Evolutionary conservation across 345 rosid genomes (phyloP).

Genomic region (Brassica juncea): DNA sequence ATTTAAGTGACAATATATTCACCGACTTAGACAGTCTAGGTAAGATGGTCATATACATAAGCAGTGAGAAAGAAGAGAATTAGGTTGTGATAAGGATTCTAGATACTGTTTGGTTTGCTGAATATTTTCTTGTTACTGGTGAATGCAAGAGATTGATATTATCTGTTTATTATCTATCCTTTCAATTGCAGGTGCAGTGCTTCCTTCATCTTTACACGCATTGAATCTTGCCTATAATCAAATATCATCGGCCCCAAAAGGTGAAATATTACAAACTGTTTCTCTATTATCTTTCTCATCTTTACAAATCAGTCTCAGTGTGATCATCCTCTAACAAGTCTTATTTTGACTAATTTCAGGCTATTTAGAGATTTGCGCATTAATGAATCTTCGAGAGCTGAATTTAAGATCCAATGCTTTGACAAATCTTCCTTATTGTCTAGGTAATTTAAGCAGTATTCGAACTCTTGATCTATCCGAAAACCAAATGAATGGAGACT

Average conservation of each 20-base stretch:
- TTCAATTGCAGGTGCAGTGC: background rate
- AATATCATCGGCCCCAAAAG: background rate
- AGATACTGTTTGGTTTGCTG: background rate
- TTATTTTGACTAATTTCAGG: background rate
- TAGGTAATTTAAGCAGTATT: slow-evolving; percentile 11
- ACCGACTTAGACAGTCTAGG: background rate
- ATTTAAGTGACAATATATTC: background rate
- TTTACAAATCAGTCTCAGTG: background rate
- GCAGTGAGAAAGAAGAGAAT: background rate
- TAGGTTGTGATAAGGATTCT: background rate
- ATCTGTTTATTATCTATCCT: background rate
- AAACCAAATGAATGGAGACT: background rate
- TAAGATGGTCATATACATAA: background rate
- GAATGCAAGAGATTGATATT: background rate
- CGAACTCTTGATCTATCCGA: slow-evolving; percentile 13
- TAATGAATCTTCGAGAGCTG: background rate
- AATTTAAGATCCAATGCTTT: slow-evolving; percentile 17
- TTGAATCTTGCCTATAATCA: background rate
- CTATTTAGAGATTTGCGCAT: slow-evolving; percentile 10
- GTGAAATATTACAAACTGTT: background rate
- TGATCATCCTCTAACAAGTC: background rate
- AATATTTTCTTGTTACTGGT: too few relatives aligned
- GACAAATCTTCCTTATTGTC: slow-evolving; percentile 4
- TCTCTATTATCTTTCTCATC: background rate
- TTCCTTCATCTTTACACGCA: slow-evolving; percentile 9